Base-by-base conservation (phyloP, 1,284 basidiomycete genomes). In the Amylostereum areolatum region DNA sequence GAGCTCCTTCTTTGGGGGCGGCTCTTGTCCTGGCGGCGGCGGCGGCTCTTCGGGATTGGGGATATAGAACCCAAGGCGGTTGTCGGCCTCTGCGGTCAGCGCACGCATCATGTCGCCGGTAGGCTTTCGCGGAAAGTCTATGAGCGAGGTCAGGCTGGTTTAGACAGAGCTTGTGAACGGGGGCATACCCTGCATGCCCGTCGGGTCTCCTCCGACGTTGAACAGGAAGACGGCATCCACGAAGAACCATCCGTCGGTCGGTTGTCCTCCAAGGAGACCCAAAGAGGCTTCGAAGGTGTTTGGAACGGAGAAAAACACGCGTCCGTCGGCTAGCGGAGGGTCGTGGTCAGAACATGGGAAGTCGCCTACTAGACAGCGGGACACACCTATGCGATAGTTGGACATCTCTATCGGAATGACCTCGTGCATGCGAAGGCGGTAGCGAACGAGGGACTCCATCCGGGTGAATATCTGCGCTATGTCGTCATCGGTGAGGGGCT, bases 221-320 rank as follows among this genome's bases (percentile, higher is more conserved):
- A 92, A 81, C 31, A 88, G 68, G 57, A 92, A 93, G 57, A 85
- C 81, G 1, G 89, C 79, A 54, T 83, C 73, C 7, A 88, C 79
- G 58, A 92, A 85, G 63, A 90, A 92, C 92, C 91, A 94, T 0
- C 83, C 80, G 51, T 88, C 85, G 30, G 78, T 71, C 49, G 71
- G 71, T 52, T 80, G 70, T 4, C 78, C 80, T 5, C 91, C 89
- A 33, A 75, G 73, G 32, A 93, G 69, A 53, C 84, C 90, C 32
- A 93, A 63, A 0, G 85, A 85, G 3, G 80, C 76, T 58, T 86
- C 80, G 59, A 95, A 95, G n/a, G 92, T 68, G 24, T 80, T 77
- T 0, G 80, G 78, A 0, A 83, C 83, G 3, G 72, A 77, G 59
- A 96, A 93, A 58, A 79, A 79, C 3, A 83, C 90, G 46, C 90